These are phyloP conservation scores for Rhododendron molle DNA, from an alignment of 148 eudicot species.

Conservation along the genomic window DNA sequence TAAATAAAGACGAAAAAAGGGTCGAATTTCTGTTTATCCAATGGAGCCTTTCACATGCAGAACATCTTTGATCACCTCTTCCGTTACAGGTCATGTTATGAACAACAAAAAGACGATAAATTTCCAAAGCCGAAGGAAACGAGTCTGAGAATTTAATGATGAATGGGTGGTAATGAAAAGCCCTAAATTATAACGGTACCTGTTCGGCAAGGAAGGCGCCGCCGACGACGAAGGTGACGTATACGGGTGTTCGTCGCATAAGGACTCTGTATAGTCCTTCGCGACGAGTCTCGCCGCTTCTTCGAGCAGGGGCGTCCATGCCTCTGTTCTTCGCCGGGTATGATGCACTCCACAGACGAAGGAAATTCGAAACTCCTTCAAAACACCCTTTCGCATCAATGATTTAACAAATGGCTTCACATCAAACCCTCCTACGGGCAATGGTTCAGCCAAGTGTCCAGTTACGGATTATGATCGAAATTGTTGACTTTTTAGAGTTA, in stretches of 20 bases:
- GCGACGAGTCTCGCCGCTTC: background rate
- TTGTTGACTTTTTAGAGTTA: too few species aligned
- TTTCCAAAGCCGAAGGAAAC: background rate
- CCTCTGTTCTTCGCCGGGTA: too few species aligned
- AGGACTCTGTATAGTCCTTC: slow-evolving; percentile 55
- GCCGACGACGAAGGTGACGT: slow-evolving; percentile 72
- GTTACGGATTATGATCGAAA: too few species aligned
- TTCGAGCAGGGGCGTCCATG: background rate
- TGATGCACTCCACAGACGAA: too few species aligned
- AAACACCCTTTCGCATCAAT: too few species aligned
- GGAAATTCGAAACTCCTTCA: too few species aligned
- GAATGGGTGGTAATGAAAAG: background rate
- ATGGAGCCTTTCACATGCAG: too few species aligned
- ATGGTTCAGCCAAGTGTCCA: too few species aligned
- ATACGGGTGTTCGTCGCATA: slow-evolving; percentile 70
- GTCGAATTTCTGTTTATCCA: background rate
- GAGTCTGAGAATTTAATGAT: background rate
- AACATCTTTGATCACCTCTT: too few species aligned
- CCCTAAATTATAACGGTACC: slow-evolving; percentile 14
- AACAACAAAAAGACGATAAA: background rate
- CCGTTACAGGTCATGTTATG: background rate
- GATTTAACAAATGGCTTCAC: too few species aligned
- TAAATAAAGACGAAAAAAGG: too few species aligned
- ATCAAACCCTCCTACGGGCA: too few species aligned
- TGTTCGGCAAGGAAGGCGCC: slow-evolving; percentile 73